Conservation (phyloP, 2,329 filamentous ascomycete species). For the Nemania sp. region DNA sequence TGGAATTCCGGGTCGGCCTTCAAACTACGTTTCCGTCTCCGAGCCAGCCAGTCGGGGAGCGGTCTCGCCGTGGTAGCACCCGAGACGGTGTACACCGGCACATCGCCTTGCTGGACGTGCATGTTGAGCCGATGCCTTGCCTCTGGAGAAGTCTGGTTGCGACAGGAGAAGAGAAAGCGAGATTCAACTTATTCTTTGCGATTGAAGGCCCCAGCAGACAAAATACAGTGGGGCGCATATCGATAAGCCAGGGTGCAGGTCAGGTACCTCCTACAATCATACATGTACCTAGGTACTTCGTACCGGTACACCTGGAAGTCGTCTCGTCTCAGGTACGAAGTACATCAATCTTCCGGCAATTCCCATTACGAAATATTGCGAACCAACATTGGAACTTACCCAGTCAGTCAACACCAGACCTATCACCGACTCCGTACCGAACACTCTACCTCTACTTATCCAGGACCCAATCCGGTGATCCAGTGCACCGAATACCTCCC, state of each 20-base stretch:
- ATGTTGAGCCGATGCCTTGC: constrained; percentile 49
- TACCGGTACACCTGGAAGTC: background rate
- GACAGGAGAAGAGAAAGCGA: background rate
- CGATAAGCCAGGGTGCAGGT: constrained; percentile 25
- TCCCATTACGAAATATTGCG: background rate
- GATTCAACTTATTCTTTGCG: background rate
- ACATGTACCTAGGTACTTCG: background rate
- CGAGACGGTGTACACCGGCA: constrained; percentile 93
- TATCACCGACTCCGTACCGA: too few relatives aligned
- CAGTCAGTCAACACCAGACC: constrained; percentile 6
- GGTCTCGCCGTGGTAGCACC: constrained; percentile 86
- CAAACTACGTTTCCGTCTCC: constrained; percentile 84
- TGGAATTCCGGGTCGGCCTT: constrained; percentile 93
- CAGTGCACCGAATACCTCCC: background rate
- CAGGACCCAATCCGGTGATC: too few relatives aligned
- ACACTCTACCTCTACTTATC: too few relatives aligned
- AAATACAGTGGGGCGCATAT: constrained; percentile 25
- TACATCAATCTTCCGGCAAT: too few relatives aligned
- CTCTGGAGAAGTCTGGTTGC: constrained; percentile 5
- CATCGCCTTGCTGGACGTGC: constrained; percentile 82
- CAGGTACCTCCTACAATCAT: too few relatives aligned
- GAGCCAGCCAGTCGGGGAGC: constrained; percentile 89
- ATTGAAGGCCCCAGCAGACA: constrained; percentile 11
- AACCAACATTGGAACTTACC: background rate
- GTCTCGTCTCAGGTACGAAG: too few relatives aligned